phyloP scores from a whole-genome alignment of 495 filamentous ascomycete genomes.

The Penicillium simplicissimum region DNA sequence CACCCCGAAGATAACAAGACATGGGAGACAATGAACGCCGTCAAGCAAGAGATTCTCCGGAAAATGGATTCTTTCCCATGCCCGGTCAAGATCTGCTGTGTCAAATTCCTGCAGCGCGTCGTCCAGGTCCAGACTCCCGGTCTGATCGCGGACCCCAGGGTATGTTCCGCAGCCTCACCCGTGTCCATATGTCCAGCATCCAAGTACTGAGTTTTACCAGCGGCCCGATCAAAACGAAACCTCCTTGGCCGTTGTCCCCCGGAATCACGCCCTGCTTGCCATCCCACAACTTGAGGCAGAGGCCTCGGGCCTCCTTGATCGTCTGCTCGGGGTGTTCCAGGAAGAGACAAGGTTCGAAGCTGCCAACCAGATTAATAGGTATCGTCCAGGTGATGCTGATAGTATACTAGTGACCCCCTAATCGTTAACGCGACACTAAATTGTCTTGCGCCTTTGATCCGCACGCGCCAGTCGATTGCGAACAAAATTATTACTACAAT shows the following conservation, averaged over 20 bases:
- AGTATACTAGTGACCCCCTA: slow-evolving; percentile 70
- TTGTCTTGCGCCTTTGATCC: slow-evolving; percentile 75
- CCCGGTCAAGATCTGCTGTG: slow-evolving; percentile 84
- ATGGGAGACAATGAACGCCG: slow-evolving; percentile 85
- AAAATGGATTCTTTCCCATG: slow-evolving; percentile 82
- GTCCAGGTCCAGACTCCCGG: slow-evolving; percentile 90
- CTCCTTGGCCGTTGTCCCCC: slow-evolving; percentile 80
- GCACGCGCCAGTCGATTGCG: slow-evolving; percentile 74
- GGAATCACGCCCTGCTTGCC: slow-evolving; percentile 74
- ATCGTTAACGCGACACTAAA: slow-evolving; percentile 91
- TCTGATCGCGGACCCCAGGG: slow-evolving; percentile 78
- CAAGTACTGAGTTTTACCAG: slow-evolving; percentile 37
- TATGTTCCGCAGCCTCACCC: slow-evolving; percentile 44
- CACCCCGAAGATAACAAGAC: slow-evolving; percentile 73
- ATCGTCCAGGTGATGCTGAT: slow-evolving; percentile 10
- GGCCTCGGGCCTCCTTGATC: slow-evolving; percentile 82
- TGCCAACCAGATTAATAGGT: background rate
- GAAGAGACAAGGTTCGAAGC: slow-evolving; percentile 72
- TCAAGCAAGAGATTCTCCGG: slow-evolving; percentile 84
- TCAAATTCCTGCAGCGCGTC: slow-evolving; percentile 94
- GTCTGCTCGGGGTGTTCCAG: slow-evolving; percentile 83
- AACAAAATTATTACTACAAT: slow-evolving; percentile 82
- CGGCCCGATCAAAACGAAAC: slow-evolving; percentile 84
- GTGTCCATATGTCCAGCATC: slow-evolving; percentile 28
- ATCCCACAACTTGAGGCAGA: slow-evolving; percentile 86